Percentiles rank a stretch among this genome's conserved stretches.
phyloP scores from a whole-genome alignment of 352 stramenopile species.

The Globisporangium mamillatum region DNA sequence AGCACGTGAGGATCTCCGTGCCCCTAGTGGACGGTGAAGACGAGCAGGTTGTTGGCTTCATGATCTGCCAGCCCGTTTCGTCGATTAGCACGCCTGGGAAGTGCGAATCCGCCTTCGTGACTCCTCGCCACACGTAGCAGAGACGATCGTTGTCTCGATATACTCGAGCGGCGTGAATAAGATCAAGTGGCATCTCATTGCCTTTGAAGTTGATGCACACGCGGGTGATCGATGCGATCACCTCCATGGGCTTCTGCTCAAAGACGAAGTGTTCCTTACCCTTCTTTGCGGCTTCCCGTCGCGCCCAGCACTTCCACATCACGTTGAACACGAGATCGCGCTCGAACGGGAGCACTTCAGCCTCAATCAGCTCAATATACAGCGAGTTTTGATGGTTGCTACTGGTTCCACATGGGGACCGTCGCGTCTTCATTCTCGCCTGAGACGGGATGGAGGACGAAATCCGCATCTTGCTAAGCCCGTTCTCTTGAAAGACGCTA shows the following conservation, averaged over 20 bases:
- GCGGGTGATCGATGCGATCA: not conserved
- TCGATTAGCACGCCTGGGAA: not conserved
- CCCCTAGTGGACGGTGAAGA: not conserved
- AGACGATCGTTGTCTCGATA: not conserved
- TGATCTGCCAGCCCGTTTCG: too few species aligned
- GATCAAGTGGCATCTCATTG: not conserved
- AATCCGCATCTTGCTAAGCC: not conserved
- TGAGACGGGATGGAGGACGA: not conserved
- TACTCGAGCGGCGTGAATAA: not conserved
- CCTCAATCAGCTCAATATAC: constrained; percentile 8
- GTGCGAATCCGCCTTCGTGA: constrained; percentile 6
- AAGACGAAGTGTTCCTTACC: not conserved
- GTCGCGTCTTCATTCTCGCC: not conserved
- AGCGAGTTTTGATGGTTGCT: not conserved
- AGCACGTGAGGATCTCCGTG: constrained; percentile 2
- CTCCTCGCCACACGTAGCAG: constrained; percentile 2
- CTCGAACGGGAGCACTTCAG: not conserved
- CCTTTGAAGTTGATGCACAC: not conserved
- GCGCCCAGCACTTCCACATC: constrained; percentile 11
- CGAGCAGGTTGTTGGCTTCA: too few species aligned
- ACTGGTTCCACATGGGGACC: not conserved
- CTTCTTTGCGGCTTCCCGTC: not conserved
- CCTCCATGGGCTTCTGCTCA: not conserved
- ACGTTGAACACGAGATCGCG: not conserved
- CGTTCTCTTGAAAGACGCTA: not conserved